Conservation (phyloP, 352 stramenopile genomes). For the Globisporangium spiculum region DNA sequence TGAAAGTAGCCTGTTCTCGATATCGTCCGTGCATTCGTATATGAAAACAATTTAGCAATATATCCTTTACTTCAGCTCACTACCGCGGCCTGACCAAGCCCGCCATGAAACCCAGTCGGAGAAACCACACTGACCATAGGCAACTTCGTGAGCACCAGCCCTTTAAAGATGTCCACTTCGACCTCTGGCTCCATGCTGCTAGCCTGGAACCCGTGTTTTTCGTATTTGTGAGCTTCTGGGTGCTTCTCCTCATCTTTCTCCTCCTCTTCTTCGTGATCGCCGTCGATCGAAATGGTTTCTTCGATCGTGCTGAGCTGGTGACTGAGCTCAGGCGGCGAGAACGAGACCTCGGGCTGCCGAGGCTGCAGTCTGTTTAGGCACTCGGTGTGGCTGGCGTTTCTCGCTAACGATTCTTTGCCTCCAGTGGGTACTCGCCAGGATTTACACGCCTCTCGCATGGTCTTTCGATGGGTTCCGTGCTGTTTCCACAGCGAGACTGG, state of each 20-base stretch:
- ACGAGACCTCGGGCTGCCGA: conserved; percentile 12
- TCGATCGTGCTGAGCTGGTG: conserved; percentile 3
- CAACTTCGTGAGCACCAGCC: conserved; percentile 2
- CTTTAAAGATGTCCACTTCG: conserved; percentile 10
- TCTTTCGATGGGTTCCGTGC: conserved; percentile 2
- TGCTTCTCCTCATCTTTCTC: conserved; percentile 8
- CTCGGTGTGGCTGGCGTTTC: not conserved
- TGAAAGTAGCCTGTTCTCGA: too few species aligned
- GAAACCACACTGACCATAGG: not conserved
- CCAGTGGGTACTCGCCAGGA: not conserved
- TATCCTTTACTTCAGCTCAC: not conserved
- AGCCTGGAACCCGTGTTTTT: not conserved
- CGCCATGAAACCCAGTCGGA: not conserved
- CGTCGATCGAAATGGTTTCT: not conserved
- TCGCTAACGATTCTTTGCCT: too few species aligned
- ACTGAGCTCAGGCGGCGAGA: not conserved
- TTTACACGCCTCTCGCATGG: conserved; percentile 5
- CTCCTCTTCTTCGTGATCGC: conserved; percentile 5
- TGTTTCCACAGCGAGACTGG: conserved; percentile 12
- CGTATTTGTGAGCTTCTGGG: not conserved
- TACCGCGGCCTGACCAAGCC: not conserved
- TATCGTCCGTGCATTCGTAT: too few species aligned
- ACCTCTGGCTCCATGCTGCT: not conserved
- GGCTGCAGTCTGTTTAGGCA: conserved; percentile 7
- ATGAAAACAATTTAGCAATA: too few species aligned